Conservation (phyloP, 1,284 basidiomycete genomes). For the Singerocomus rubriflavus region DNA sequence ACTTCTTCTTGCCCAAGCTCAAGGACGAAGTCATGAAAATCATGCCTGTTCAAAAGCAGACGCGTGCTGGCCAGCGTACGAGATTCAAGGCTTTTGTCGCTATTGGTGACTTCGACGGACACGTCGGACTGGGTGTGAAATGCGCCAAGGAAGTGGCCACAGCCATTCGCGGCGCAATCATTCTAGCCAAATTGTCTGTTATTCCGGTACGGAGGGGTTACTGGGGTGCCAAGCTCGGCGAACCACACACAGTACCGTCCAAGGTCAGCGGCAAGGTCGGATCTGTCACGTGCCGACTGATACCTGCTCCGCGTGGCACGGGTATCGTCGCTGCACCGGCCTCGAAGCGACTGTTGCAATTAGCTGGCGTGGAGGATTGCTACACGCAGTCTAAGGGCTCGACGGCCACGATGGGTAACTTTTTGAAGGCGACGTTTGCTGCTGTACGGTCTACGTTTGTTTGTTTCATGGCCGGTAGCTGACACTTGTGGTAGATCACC, state of each 20-base stretch:
- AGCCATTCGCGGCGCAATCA: constrained; percentile 98
- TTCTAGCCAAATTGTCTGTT: constrained; percentile 93
- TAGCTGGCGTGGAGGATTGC: constrained; percentile 95
- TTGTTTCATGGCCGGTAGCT: neutral
- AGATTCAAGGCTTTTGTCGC: constrained; percentile 99
- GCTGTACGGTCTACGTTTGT: constrained; percentile 58
- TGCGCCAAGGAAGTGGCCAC: constrained; percentile 99
- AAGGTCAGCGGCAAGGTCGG: constrained; percentile 99
- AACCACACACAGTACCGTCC: constrained; percentile 98
- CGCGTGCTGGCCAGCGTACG: constrained; percentile 98
- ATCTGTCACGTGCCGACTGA: constrained; percentile 99
- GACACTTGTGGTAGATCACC: constrained; percentile 63
- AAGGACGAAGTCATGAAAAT: constrained; percentile 99
- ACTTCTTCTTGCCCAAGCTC: constrained; percentile 95
- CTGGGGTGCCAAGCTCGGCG: constrained; percentile 98
- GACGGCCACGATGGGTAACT: constrained; percentile 99
- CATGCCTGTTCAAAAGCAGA: constrained; percentile 99
- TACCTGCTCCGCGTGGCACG: constrained; percentile 98
- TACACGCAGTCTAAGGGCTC: constrained; percentile 98
- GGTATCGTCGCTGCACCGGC: constrained; percentile 99
- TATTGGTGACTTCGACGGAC: constrained; percentile 97
- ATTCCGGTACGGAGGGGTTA: constrained; percentile 98
- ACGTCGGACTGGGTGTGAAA: constrained; percentile 99
- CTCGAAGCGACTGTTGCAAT: constrained; percentile 94
- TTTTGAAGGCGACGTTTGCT: constrained; percentile 98